A percentile compares a stretch with the other conserved stretches of the same genome.
Conservation (phyloP, 805 yeast species). For the Kodamaea kaohsiungensis region DNA sequence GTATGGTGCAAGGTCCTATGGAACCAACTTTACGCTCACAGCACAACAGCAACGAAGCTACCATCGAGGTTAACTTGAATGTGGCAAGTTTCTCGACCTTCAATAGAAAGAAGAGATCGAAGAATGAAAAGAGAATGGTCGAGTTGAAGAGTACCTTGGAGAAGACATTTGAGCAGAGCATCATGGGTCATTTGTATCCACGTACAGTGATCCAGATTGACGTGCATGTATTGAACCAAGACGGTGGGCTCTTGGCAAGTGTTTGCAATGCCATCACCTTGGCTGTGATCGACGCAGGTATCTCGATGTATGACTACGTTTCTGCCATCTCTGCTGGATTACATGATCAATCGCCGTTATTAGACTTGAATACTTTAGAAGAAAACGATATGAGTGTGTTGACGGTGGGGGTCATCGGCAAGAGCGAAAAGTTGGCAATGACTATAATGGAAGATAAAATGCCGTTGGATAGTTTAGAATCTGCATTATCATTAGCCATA, state of each 20-base stretch:
- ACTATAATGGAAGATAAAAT: conserved; percentile 79
- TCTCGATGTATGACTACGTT: conserved; percentile 89
- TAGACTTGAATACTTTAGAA: conserved; percentile 82
- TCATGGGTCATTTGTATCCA: conserved; percentile 74
- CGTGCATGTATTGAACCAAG: conserved; percentile 80
- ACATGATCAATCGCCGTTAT: conserved; percentile 69
- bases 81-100: conserved; percentile 81
- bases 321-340: conserved; percentile 79
- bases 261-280: conserved; percentile 84
- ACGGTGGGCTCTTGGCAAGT: conserved; percentile 82
- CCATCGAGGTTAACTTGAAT: conserved; percentile 61
- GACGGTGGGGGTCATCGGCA: conserved; percentile 84
- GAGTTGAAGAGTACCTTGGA: conserved; percentile 69
- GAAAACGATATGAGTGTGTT: conserved; percentile 80
- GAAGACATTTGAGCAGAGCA: conserved; percentile 71
- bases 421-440: conserved; percentile 73
- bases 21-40: conserved; percentile 69
- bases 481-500: conserved; percentile 75
- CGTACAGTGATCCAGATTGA: conserved; percentile 77
- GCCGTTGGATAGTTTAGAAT: conserved; percentile 78
- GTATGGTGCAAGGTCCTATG: conserved; percentile 86
- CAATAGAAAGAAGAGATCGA: conserved; percentile 68
- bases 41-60: conserved; percentile 51
- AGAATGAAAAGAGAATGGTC: conserved; percentile 67
- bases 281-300: conserved; percentile 93